A percentile compares a stretch with the other conserved stretches of the same genome.
phyloP scores from a whole-genome alignment of 768 basidiomycete species.

The Solioccasus polychromus region DNA sequence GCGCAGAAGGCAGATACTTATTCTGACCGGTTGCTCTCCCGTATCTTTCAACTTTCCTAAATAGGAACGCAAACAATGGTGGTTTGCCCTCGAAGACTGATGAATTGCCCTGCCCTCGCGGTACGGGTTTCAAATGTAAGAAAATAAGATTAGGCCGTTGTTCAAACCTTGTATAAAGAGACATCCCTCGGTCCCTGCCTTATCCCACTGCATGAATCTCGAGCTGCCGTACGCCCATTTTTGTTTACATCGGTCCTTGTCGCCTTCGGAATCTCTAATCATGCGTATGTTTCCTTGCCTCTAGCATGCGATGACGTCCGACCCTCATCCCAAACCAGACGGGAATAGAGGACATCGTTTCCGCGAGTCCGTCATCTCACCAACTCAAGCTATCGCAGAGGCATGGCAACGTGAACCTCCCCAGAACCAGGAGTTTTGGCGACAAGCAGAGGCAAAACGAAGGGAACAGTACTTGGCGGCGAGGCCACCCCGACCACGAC shows the following conservation, averaged over 20 bases:
- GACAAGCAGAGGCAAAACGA: slow-evolving; percentile 48
- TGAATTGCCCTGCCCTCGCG: slow-evolving; percentile 18
- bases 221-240: slow-evolving; percentile 38
- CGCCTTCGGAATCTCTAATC: slow-evolving; percentile 24
- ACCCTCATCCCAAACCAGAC: slow-evolving; percentile 35
- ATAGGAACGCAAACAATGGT: slow-evolving; percentile 33
- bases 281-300: slow-evolving; percentile 29
- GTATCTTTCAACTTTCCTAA: slow-evolving; percentile 33
- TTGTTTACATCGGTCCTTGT: slow-evolving; percentile 27
- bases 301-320: slow-evolving; percentile 37
- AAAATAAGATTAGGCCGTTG: slow-evolving; percentile 29
- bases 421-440: slow-evolving; percentile 61
- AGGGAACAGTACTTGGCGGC: slow-evolving; percentile 43
- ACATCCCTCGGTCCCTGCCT: slow-evolving; percentile 29
- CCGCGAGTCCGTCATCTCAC: slow-evolving; percentile 37
- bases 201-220: slow-evolving; percentile 32
- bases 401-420: slow-evolving; percentile 64
- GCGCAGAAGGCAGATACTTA: slow-evolving; percentile 32
- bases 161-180: slow-evolving; percentile 37
- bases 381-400: slow-evolving; percentile 63
- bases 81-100: slow-evolving; percentile 20
- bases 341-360: slow-evolving; percentile 27
- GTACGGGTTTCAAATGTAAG: slow-evolving; percentile 26
- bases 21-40: slow-evolving; percentile 26
- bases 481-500: slow-evolving; percentile 34